Conservation (phyloP, 1,139 yeast genomes). For the Nakaseomyces uthaithaninus region DNA sequence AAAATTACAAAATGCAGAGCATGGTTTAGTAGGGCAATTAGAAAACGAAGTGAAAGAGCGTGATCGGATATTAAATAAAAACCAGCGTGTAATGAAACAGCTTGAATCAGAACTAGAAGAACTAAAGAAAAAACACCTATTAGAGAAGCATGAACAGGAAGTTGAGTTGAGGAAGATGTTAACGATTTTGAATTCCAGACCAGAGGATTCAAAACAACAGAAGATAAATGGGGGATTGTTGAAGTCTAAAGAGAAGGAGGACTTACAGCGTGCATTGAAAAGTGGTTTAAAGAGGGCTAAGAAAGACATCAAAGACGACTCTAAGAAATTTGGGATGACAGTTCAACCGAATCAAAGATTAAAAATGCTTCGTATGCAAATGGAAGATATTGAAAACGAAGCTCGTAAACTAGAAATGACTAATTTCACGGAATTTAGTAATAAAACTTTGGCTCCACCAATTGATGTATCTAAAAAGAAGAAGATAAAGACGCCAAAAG, state of each 20-base stretch:
- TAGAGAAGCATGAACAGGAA: conserved; percentile 81
- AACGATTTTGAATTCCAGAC: conserved; percentile 45
- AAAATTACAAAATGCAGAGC: conserved; percentile 73
- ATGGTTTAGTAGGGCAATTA: conserved; percentile 69
- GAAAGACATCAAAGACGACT: conserved; percentile 25
- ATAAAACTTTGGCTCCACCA: conserved; percentile 21
- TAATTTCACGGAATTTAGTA: conserved; percentile 49
- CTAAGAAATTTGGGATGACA: conserved; percentile 36
- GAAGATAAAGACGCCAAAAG: conserved; percentile 7
- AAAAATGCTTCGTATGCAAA: conserved; percentile 67
- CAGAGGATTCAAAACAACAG: conserved; percentile 18
- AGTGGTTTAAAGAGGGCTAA: conserved; percentile 33
- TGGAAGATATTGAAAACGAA: conserved; percentile 78
- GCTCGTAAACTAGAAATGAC: conserved; percentile 85
- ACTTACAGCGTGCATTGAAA: conserved; percentile 33
- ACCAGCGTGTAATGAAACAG: conserved; percentile 59
- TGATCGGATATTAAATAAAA: conserved; percentile 56
- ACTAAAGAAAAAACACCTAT: conserved; percentile 55
- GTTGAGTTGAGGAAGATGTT: conserved; percentile 80
- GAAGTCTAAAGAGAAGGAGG: conserved; percentile 27
- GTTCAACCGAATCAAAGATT: conserved; percentile 69
- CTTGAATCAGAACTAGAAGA: conserved; percentile 63
- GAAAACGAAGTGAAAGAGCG: conserved; percentile 67
- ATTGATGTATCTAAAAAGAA: conserved; percentile 11
- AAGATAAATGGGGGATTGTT: conserved; percentile 11